Conservation (phyloP, 2,329 filamentous ascomycete species). For the Cordyceps militaris region DNA sequence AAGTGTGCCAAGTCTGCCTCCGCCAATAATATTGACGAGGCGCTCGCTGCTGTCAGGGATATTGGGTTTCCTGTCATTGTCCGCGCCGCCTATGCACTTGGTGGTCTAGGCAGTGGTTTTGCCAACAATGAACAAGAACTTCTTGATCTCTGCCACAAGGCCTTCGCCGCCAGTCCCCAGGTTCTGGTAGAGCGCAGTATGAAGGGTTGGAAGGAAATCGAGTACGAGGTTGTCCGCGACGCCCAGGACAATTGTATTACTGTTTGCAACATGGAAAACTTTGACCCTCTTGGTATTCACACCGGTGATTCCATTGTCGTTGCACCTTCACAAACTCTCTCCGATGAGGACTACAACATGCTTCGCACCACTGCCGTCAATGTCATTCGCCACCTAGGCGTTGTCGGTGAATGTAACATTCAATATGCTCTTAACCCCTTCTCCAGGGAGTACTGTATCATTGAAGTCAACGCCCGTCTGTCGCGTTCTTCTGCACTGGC, state of each 20-base stretch:
- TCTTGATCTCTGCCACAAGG: conserved; percentile 83
- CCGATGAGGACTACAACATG: conserved; percentile 99
- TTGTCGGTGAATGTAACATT: conserved; percentile 98
- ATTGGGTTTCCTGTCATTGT: conserved; percentile 98
- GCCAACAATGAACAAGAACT: conserved; percentile 81
- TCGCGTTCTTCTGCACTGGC: conserved; percentile 92
- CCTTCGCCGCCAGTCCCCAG: conserved; percentile 90
- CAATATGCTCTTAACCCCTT: conserved; percentile 96
- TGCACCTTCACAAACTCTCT: conserved; percentile 91
- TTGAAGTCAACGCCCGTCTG: conserved; percentile 95
- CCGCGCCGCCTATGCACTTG: conserved; percentile 89
- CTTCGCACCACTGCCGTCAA: conserved; percentile 93
- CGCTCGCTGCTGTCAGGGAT: conserved; percentile 75
- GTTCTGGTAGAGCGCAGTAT: conserved; percentile 96
- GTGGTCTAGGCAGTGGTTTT: conserved; percentile 91
- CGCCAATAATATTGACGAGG: conserved; percentile 81
- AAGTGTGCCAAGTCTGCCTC: conserved; percentile 97
- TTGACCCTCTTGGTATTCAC: conserved; percentile 95
- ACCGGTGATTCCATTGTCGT: conserved; percentile 98
- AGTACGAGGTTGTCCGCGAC: conserved; percentile 97
- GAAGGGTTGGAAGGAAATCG: conserved; percentile 99
- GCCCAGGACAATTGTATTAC: conserved; percentile 97
- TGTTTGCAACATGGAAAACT: conserved; percentile 99
- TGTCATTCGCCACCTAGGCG: conserved; percentile 91
- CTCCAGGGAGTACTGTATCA: conserved; percentile 96